Evolutionary conservation across 2,329 filamentous ascomycete species (phyloP).

Genomic region (Calonectria hawksworthii): DNA sequence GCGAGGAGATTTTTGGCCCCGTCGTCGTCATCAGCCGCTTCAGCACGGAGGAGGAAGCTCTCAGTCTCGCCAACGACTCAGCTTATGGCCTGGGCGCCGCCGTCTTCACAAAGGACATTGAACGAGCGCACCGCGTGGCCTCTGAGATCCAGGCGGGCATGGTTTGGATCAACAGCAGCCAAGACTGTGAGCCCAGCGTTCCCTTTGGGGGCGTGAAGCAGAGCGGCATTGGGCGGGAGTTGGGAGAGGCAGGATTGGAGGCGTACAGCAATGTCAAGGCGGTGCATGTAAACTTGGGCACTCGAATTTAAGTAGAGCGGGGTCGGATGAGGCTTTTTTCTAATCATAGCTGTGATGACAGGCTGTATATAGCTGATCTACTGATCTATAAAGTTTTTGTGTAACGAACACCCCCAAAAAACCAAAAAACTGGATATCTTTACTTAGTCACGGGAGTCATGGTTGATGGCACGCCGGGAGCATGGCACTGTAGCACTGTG

Average conservation of each 20-base stretch:
- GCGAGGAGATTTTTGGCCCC: conserved; percentile 92
- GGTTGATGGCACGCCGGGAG: not conserved
- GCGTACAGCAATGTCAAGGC: conserved; percentile 45
- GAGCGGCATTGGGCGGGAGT: conserved; percentile 45
- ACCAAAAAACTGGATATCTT: not conserved
- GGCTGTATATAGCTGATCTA: not conserved
- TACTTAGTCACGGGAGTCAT: not conserved
- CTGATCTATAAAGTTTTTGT: not conserved
- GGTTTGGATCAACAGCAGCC: conserved; percentile 63
- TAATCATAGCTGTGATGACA: not conserved
- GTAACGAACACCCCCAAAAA: not conserved
- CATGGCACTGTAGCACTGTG: not conserved
- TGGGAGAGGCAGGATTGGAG: conserved; percentile 45
- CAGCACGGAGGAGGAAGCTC: conserved; percentile 81
- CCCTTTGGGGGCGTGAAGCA: conserved; percentile 47
- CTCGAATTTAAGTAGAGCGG: conserved; percentile 35
- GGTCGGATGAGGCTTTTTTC: not conserved
- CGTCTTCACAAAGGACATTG: conserved; percentile 84
- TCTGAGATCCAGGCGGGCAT: conserved; percentile 80
- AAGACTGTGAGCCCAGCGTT: conserved; percentile 44
- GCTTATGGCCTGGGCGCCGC: conserved; percentile 85
- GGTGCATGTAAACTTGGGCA: conserved; percentile 45
- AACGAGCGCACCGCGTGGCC: conserved; percentile 83
- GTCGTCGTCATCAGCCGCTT: conserved; percentile 88
- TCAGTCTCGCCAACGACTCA: conserved; percentile 79